Conservation (phyloP, 2,329 filamentous ascomycete species). For the Sporothrix pallida region DNA sequence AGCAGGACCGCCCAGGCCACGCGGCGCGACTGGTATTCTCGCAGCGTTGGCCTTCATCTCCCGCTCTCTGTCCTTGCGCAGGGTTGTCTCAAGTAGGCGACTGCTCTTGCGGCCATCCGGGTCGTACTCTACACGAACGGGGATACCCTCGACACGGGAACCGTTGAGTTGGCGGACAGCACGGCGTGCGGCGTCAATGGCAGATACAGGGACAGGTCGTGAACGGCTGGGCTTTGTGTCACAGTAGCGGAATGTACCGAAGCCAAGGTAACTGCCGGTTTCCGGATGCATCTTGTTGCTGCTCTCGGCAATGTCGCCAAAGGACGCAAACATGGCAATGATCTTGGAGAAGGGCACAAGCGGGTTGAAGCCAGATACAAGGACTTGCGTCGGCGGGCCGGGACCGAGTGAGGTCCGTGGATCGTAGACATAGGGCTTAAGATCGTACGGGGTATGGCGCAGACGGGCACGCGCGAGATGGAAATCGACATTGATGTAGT, state of each 20-base stretch:
- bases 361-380: conserved; percentile 96
- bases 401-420: conserved; percentile 82
- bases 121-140: conserved; percentile 85
- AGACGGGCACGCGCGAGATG: conserved; percentile 73
- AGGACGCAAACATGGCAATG: conserved; percentile 75
- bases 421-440: conserved; percentile 84
- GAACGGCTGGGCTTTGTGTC: conserved; percentile 66
- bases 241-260: conserved; percentile 88
- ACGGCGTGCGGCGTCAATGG: conserved; percentile 78
- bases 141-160: conserved; percentile 76
- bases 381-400: conserved; percentile 85
- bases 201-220: conserved; percentile 64
- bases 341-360: conserved; percentile 80
- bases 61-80: conserved; percentile 71
- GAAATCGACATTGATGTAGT: conserved; percentile 72
- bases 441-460: conserved; percentile 75
- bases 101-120: conserved; percentile 84
- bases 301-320: conserved; percentile 86
- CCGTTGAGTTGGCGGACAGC: conserved; percentile 80
- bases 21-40: conserved; percentile 43
- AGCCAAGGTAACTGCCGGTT: conserved; percentile 90
- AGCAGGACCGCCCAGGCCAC: conserved; percentile 50
- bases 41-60: conserved; percentile 31
- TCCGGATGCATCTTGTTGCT: conserved; percentile 95
- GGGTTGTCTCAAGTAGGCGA: conserved; percentile 74